Base-by-base conservation (phyloP, 2,329 filamentous ascomycete species). In the Chaetomiaceae sp. region DNA sequence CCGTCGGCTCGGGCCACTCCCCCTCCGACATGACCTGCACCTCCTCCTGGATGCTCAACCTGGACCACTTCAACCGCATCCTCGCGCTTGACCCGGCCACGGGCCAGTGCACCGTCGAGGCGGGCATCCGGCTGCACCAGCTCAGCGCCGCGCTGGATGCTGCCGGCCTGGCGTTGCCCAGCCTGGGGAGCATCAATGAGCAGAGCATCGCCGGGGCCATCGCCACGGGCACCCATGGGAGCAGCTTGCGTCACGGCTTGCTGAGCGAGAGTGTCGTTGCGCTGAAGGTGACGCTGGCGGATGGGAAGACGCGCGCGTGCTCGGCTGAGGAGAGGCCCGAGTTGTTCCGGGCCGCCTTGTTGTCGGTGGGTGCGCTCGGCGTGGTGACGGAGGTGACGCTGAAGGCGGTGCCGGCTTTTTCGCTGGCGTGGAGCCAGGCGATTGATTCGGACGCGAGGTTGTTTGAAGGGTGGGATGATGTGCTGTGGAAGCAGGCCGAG, bases 171-270 rank as follows among this genome's bases (percentile, higher is more conserved):
- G 90, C 90, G 2, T 86, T 99, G 80, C 87, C 89, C 25, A 96
- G 95, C 67, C 75, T 97, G 41, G 94, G 94, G 32, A 96, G 90
- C 68, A 99, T 99, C 71, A 90, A 96, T 68, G 83, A 90, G 63
- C 94, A 99, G 75, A 94, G 88, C 54, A 85, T 97, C 57, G 90
- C 89, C 1, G 94, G 94, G 25, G 91, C 90, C 13, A 95, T 97
- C 56, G 85, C 88, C 18, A 99, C 94, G 0, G 91, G 88, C 14
- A 97, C 94, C 0, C 94, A 99, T 68, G 94, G 94, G 38, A 95
- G 89, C 64, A 94, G 88, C 51, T 74, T 95, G 54, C 76, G 73
- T 30, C 90, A 97, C 71, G 92, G 92, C 1, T 77, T 96, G 58
- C 75, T 99, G 57, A 92, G 88, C 0, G 86, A 95, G 65, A 84